Evolutionary conservation across 2,329 filamentous ascomycete species (phyloP), one percentile per base, ranked within the genome.

Genomic region (Fusarium palustre): DNA sequence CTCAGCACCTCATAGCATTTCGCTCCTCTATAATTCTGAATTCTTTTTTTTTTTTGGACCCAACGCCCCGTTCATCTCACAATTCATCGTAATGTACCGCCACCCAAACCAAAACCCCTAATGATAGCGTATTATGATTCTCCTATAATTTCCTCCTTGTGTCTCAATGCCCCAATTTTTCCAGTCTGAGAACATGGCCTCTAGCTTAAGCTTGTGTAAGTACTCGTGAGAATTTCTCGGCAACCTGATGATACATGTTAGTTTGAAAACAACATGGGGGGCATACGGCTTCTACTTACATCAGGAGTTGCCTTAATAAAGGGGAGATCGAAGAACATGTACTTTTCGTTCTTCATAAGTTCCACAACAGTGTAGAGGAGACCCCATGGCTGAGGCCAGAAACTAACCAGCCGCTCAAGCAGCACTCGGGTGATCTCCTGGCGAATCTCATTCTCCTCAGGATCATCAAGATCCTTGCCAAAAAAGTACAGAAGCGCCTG

Each of bases 341-440:
- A 97, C 76, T 90, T 92, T 55, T 92, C 90, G 78, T 97, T 97
- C 84, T 97, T 97, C 71, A 97, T 85, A 59, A 99, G 86, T 82
- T 98, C 96, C 68, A 96, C 83, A 65, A 97, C 87, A 36, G 94
- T 95, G 67, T 94, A 90, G 77, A 97, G 90, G 43, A 99, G 83
- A 15, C 97, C 97, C 95, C 95, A 98, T 20, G 97, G 95, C 78
- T 98, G 95, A 54, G 95, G 95, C 82, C 94, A 93, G 78, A 93
- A 93, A 24, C 93, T 92, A 63, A 97, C 88, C 47, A 97, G 84
- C 49, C 96, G 89, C 84, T 99, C 96, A 38, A 97, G 85, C 46
- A 99, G 83, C 25, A 97, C 90, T 47, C 95, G 89, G 54, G 93
- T 93, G 61, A 99, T 95, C 78, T 97, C 93, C 81, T 98, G 92